phyloP scores from a whole-genome alignment of 1,284 basidiomycete species.

The Agroathelia rolfsii region DNA sequence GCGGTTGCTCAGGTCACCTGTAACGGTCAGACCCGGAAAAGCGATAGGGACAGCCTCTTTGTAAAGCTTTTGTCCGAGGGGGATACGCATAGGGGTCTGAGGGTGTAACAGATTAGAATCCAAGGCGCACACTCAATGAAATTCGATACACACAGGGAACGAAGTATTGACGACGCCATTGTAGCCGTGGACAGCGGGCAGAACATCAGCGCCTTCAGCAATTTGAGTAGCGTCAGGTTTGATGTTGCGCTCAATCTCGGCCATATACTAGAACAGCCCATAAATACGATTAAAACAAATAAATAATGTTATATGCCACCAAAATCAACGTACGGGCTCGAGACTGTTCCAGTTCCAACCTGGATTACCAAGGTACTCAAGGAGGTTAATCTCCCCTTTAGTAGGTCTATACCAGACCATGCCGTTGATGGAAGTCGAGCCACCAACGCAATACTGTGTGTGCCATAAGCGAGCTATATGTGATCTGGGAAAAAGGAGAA shows the following conservation, averaged over 20 bases:
- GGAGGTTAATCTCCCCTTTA: conserved; percentile 11
- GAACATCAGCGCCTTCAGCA: conserved; percentile 13
- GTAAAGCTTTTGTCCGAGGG: conserved; percentile 13
- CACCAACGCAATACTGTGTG: conserved; percentile 25
- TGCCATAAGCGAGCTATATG: too few relatives aligned
- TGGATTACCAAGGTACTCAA: conserved; percentile 13
- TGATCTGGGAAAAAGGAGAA: too few relatives aligned
- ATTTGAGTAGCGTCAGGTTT: conserved; percentile 12
- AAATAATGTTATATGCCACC: too few relatives aligned
- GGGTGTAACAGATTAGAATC: background rate
- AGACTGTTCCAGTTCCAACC: conserved; percentile 11
- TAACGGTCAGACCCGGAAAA: conserved; percentile 12
- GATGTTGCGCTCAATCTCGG: conserved; percentile 9
- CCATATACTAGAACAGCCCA: too few relatives aligned
- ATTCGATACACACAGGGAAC: conserved; percentile 11
- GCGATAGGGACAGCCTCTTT: conserved; percentile 14
- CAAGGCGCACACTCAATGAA: background rate
- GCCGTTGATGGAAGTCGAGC: conserved; percentile 24
- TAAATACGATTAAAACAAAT: too few relatives aligned
- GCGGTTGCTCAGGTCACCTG: conserved; percentile 14
- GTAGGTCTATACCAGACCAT: conserved; percentile 16
- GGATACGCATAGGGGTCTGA: conserved; percentile 15
- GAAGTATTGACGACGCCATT: conserved; percentile 14
- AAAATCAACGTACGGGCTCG: conserved; percentile 10
- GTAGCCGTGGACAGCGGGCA: conserved; percentile 14